Conservation (phyloP, 2,329 filamentous ascomycete species). For the Mycosphaerella arachidis region DNA sequence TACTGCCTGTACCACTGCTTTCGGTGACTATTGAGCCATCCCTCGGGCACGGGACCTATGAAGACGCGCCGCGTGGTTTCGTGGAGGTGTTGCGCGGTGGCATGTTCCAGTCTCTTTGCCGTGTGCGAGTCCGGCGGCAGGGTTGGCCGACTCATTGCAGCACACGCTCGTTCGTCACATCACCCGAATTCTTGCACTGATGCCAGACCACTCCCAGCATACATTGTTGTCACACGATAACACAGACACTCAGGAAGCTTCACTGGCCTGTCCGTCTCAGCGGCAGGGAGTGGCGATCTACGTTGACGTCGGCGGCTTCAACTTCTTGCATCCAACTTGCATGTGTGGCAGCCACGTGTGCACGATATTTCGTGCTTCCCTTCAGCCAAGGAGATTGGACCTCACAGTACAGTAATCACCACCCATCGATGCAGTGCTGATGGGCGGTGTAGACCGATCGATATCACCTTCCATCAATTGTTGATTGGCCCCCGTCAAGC, state of each 20-base stretch:
- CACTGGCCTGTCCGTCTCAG: neutral
- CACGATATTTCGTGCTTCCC: no score
- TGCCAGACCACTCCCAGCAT: neutral
- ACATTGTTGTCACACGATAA: neutral
- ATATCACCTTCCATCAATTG: neutral
- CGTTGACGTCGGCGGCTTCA: neutral
- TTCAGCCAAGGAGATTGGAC: no score
- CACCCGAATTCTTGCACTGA: neutral
- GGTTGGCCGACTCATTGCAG: conserved; percentile 15
- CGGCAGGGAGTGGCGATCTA: neutral
- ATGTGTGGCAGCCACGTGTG: no score
- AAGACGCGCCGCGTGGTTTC: conserved; percentile 59
- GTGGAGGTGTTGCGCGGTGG: conserved; percentile 58
- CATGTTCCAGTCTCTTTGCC: conserved; percentile 50
- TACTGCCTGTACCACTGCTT: conserved; percentile 59
- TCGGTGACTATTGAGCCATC: conserved; percentile 60
- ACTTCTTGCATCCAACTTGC: no score
- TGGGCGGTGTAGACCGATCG: no score
- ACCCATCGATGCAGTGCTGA: no score
- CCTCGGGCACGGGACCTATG: conserved; percentile 61
- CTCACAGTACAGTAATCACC: no score
- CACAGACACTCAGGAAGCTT: neutral
- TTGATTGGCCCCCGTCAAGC: neutral
- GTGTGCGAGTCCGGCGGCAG: conserved; percentile 30
- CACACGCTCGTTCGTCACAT: neutral